Evolutionary conservation across 805 yeast genomes (phyloP), one percentile per base, ranked within the genome.

Genomic region (Scheffersomyces stipitis): DNA sequence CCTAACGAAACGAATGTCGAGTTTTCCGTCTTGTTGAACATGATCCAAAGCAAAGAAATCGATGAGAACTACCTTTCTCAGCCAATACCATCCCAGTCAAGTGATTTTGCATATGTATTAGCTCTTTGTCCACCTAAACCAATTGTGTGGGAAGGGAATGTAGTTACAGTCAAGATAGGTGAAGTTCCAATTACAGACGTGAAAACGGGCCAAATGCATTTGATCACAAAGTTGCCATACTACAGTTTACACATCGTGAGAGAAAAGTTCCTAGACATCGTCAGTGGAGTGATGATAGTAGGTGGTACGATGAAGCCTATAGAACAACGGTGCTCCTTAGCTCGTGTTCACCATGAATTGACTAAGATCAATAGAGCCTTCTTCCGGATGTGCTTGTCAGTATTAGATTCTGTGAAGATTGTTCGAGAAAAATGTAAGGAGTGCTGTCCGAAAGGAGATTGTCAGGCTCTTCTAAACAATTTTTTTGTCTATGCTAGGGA

Each of bases 81-180:
- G 18, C 45, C 40, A 26, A 33, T 35, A 17, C 30, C 18, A 38
- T 30, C 30, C 38, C 14, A 35, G 22, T 26, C 36, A 41, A 22
- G 45, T 40, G 64, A 68, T 16, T 57, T 68, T 18, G 86, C 88
- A 0, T 87, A 86, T 45, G 74, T 87, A 10, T 50, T 89, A 18
- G 83, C 87, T 0, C 60, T 90, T 4, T 81, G 86, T 49, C 89
- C 96, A 0, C 73, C 82, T 2, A 86, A 86, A 50, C 95, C 96
- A 0, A 75, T 90, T 60, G 78, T 86, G 33, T 91, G 98, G 98
- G 89, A 85, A 42, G 97, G 97, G 4, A 73, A 77, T 13, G 80
- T 84, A 44, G 72, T 81, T 26, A 75, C 80, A 29, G 56, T 86
- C 4, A 69, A 71, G 10, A 57, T 78, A 10, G 71, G 65, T 8